Evolutionary conservation across 1,139 yeast species (phyloP), one percentile per base, ranked within the genome.

Genomic region (Suhomyces panamericanus): DNA sequence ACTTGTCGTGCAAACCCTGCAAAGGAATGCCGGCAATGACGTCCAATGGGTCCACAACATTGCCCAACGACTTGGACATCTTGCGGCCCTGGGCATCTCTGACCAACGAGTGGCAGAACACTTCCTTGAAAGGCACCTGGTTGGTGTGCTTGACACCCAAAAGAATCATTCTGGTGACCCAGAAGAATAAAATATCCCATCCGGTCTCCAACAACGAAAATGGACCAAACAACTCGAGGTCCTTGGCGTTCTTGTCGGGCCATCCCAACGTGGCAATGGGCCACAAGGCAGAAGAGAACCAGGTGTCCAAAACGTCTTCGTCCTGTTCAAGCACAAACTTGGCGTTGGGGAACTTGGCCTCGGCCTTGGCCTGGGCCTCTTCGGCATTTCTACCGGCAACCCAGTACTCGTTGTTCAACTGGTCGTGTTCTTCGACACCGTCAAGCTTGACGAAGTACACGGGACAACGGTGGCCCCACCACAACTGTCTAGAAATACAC

Each of bases 401-500:
- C 99, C 99, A 93, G 73, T 77, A 85, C 38, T 78, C 70, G 56
- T 85, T 88, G 62, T 85, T 86, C 55, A 77, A 71, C 49, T 70
- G 65, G 58, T 81, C 86, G 16, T 41, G 46, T 51, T 79, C 77
- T 31, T 69, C 73, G 58, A 80, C 78, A 46, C 93, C 95, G 62
- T 89, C 96, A 48, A 89, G 72, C 43, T 77, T 73, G 51, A 91
- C 89, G 57, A 89, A 89, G 72, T 95, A 93, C 40, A 88, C 96
- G 20, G 99, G 99, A 70, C 96, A 89, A 74, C 98, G 84, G 74
- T 93, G 99, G 55, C 99, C 99, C 99, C 99, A 93, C 99, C 99
- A 93, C 62, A 93, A 80, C 75, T 93, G 99, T 73, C 99, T 87
- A 27, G 98, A 93, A 54, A 93, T 90, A 83, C 99, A 93, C 99